Evolutionary conservation across 2,329 filamentous ascomycete genomes (phyloP), one percentile per base, ranked within the genome.

Genomic region (Colletotrichum echinochloae): DNA sequence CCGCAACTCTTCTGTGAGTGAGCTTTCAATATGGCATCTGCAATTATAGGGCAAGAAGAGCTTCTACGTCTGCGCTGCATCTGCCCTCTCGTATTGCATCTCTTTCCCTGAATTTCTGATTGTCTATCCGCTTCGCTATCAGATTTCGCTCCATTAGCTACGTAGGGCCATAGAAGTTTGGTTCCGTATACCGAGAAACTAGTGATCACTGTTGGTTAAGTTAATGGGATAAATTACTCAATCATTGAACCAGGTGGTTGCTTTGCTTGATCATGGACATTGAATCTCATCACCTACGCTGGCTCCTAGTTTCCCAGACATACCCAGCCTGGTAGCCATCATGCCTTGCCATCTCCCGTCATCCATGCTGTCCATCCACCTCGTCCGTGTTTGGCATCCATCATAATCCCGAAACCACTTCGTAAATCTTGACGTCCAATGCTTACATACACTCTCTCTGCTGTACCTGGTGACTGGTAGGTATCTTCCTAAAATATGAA

Each of bases 391-490:
- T 48, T 20, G 46, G n/a, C n/a, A 14, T 7, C 46, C 46, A 48
- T 26, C n/a, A 28, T 6, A 16, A 49, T 7, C 12, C 7, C 26
- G 26, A 30, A 8, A 26, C 14, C 3, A 5, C 9, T 23, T 23
- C 1, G 7, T 9, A 30, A 28, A 30, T 6, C 7, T 26, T 18
- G 6, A 28, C 16, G 20, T 30, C 11, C 26, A 30, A 4, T 20
- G 16, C 14, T 26, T 51, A 6, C 5, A 26, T 39, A 55, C n/a
- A 39, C n/a, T 9, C 12, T 5, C 52, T 35, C 12, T 18, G 11
- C n/a, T 14, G 20, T 7, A 26, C 7, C 12, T 26, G 2, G 6
- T 26, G 5, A 14, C 12, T 1, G 0, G 26, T 55, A 1, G 0
- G 26, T 55, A 1, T 35, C 11, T 2, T 54, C 20, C 4, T 14